Evolutionary conservation across 441 rosid genomes (phyloP).

Genomic region (Lagerstroemia fauriei): DNA sequence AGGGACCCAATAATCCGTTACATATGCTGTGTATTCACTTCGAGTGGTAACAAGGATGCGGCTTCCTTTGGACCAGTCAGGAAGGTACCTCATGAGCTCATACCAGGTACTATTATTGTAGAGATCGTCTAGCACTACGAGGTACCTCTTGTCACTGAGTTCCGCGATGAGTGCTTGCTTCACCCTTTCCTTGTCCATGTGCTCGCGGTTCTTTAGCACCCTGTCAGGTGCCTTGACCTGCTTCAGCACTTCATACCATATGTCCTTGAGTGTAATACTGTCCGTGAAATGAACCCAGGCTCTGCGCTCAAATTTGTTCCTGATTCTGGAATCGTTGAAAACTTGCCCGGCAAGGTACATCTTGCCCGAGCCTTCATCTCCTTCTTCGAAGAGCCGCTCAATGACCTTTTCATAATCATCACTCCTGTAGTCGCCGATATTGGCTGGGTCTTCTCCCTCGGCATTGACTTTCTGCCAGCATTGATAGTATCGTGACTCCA

Average conservation of each 20-base stretch:
- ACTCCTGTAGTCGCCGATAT: no score
- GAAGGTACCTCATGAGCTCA: not conserved
- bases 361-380: not conserved
- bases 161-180: not conserved
- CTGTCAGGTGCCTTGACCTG: not conserved
- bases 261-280: not conserved
- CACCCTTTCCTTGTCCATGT: not conserved
- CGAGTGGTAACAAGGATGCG: not conserved
- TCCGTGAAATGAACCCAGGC: not conserved
- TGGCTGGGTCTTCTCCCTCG: no score
- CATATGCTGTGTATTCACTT: not conserved
- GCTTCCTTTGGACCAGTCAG: not conserved
- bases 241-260: not conserved
- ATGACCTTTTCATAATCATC: no score
- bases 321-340: not conserved
- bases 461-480: no score
- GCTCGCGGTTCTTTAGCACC: not conserved
- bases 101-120: not conserved
- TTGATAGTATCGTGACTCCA: no score
- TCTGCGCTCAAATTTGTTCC: not conserved
- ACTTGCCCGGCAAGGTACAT: not conserved
- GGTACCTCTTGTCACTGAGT: not conserved
- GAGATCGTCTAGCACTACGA: not conserved
- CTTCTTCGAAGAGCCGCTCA: no score
- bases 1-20: not conserved